Evolutionary conservation across 2,329 filamentous ascomycete genomes (phyloP).

Genomic region (Stemphylium lycopersici): DNA sequence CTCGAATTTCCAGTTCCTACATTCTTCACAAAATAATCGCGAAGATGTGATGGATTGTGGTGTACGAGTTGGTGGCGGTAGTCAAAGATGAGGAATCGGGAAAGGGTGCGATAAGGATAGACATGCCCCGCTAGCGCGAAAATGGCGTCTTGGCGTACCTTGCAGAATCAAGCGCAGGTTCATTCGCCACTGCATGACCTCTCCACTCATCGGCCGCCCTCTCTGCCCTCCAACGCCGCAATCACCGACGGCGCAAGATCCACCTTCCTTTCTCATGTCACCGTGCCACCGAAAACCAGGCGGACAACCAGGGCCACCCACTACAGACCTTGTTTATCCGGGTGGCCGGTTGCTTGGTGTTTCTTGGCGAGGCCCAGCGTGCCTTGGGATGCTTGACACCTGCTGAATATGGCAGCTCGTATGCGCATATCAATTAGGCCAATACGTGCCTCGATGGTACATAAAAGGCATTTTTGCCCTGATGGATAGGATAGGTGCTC

Average conservation of each 20-base stretch:
- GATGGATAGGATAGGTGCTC: slow-evolving; percentile 7
- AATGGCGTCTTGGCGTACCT: not conserved
- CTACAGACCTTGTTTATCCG: slow-evolving; percentile 36
- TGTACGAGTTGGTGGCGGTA: not conserved
- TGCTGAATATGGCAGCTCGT: slow-evolving; percentile 44
- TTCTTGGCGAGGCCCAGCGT: slow-evolving; percentile 38
- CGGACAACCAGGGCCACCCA: slow-evolving; percentile 17
- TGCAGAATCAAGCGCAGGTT: not conserved
- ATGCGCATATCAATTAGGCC: slow-evolving; percentile 30
- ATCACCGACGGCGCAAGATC: not conserved
- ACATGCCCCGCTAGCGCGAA: not conserved
- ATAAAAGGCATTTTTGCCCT: slow-evolving; percentile 23
- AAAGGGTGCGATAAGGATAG: slow-evolving; percentile 1
- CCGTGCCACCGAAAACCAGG: slow-evolving; percentile 21
- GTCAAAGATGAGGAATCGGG: not conserved
- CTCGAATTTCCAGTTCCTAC: too few species aligned
- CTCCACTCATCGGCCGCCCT: not conserved
- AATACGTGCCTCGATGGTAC: slow-evolving; percentile 26
- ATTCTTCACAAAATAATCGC: not conserved
- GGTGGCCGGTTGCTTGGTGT: slow-evolving; percentile 37
- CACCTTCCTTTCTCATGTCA: slow-evolving; percentile 36
- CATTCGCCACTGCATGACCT: not conserved
- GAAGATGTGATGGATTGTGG: not conserved
- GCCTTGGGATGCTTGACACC: slow-evolving; percentile 38
- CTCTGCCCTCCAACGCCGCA: not conserved